Evolutionary conservation across 2,329 filamentous ascomycete species (phyloP).

Genomic region (Diaporthe caulivora): DNA sequence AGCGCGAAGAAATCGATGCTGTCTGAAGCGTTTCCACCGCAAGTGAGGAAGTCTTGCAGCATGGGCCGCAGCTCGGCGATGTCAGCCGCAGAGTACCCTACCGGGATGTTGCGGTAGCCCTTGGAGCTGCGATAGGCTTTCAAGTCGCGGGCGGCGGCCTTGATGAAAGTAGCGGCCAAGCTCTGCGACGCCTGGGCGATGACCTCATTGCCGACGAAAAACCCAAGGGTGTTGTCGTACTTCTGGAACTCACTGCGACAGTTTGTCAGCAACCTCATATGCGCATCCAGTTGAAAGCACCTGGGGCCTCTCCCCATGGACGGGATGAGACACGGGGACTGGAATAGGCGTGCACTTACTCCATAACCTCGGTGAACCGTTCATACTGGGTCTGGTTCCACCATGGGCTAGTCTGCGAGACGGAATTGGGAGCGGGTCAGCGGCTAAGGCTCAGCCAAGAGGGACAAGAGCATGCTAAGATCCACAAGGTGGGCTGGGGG

Average conservation of each 20-base stretch:
- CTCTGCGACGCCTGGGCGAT: constrained; percentile 73
- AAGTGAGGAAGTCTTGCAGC: constrained; percentile 81
- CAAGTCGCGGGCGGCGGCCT: constrained; percentile 84
- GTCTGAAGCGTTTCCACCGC: constrained; percentile 76
- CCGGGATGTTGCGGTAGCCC: constrained; percentile 82
- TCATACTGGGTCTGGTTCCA: constrained; percentile 82
- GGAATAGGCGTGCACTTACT: constrained; percentile 50
- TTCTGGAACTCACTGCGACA: constrained; percentile 68
- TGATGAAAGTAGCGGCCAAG: constrained; percentile 82
- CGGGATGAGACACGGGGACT: neutral
- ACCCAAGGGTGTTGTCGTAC: constrained; percentile 85
- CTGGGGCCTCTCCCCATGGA: neutral
- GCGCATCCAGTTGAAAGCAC: neutral
- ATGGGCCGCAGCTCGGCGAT: constrained; percentile 76
- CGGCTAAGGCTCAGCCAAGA: constrained; percentile 12
- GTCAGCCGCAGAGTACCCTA: constrained; percentile 90
- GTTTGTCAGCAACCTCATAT: neutral
- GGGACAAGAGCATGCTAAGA: neutral
- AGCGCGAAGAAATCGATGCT: constrained; percentile 86
- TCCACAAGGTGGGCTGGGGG: constrained; percentile 43
- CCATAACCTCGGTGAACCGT: constrained; percentile 78
- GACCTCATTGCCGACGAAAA: constrained; percentile 92
- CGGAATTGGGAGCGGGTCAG: constrained; percentile 37
- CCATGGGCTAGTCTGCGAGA: constrained; percentile 55
- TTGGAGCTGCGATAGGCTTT: constrained; percentile 83